These are phyloP conservation scores for Venturia asperata DNA, from an alignment of 2,329 filamentous ascomycete genomes.

Conservation along the genomic window DNA sequence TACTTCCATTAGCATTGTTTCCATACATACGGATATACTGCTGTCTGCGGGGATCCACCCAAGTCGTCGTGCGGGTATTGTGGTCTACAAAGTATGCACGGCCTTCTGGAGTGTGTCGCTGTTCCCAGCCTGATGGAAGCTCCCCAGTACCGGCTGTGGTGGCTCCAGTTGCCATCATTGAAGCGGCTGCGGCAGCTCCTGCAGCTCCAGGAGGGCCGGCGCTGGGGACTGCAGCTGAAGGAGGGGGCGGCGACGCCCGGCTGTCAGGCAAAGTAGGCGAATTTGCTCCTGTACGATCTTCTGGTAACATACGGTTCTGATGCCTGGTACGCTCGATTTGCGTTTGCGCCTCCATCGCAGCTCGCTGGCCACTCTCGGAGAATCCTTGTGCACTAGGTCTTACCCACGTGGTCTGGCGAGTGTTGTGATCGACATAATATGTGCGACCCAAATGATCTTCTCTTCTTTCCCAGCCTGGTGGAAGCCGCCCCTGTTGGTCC, in stretches of 20 bases:
- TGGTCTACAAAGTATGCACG: constrained; percentile 97
- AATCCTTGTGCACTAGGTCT: constrained; percentile 67
- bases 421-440: constrained; percentile 98
- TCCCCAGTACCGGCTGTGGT: constrained; percentile 93
- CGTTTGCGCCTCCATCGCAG: constrained; percentile 79
- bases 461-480: constrained; percentile 89
- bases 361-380: constrained; percentile 68
- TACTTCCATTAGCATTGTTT: constrained; percentile 63
- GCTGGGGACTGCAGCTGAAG: constrained; percentile 31
- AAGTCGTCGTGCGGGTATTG: constrained; percentile 95
- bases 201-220: constrained; percentile 36
- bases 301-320: constrained; percentile 89
- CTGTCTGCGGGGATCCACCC: constrained; percentile 94
- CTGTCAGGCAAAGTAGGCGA: constrained; percentile 67
- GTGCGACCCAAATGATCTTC: constrained; percentile 93
- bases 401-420: constrained; percentile 92
- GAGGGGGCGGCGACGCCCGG: constrained; percentile 34
- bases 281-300: constrained; percentile 88
- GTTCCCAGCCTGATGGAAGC: constrained; percentile 92
- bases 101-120: constrained; percentile 89
- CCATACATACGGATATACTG: constrained; percentile 99
- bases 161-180: constrained; percentile 90
- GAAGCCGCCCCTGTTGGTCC: constrained; percentile 86
- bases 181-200: constrained; percentile 52
- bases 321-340: constrained; percentile 89